phyloP scores from a whole-genome alignment of 2,329 filamentous ascomycete species.

The Gyromitra esculenta region DNA sequence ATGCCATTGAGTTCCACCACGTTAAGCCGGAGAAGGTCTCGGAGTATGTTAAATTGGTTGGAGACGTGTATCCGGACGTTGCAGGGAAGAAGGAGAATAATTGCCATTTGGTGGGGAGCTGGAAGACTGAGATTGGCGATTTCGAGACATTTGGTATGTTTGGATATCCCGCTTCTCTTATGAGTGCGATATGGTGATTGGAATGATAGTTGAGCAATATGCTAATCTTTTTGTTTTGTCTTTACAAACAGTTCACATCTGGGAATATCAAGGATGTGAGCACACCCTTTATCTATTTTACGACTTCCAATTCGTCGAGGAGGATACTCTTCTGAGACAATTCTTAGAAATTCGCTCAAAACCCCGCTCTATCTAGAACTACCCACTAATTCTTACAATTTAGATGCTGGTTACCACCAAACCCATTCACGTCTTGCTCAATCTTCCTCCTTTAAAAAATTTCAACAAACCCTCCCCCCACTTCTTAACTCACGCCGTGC shows the following conservation, averaged over 20 bases:
- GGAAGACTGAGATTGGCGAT: conserved; percentile 96
- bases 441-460: conserved; percentile 72
- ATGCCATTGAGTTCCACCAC: conserved; percentile 95
- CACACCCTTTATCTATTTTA: conserved; percentile 13
- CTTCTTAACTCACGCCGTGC: conserved; percentile 85
- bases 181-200: conserved; percentile 16
- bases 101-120: conserved; percentile 95
- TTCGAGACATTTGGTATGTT: conserved; percentile 91
- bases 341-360: conserved; percentile 7
- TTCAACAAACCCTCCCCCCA: conserved; percentile 87
- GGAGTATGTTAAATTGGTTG: conserved; percentile 89
- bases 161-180: background rate
- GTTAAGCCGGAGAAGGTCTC: conserved; percentile 96
- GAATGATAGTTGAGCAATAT: conserved; percentile 50
- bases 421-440: conserved; percentile 83
- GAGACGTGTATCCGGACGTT: conserved; percentile 91
- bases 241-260: conserved; percentile 83
- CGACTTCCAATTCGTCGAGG: background rate
- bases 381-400: background rate
- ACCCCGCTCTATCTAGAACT: background rate
- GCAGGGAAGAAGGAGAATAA: conserved; percentile 86
- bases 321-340: background rate
- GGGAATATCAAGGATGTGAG: conserved; percentile 98
- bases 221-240: conserved; percentile 59
- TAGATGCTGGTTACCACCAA: conserved; percentile 78